Evolutionary conservation across 768 basidiomycete species (phyloP).

Genomic region (Amanita rubescens): DNA sequence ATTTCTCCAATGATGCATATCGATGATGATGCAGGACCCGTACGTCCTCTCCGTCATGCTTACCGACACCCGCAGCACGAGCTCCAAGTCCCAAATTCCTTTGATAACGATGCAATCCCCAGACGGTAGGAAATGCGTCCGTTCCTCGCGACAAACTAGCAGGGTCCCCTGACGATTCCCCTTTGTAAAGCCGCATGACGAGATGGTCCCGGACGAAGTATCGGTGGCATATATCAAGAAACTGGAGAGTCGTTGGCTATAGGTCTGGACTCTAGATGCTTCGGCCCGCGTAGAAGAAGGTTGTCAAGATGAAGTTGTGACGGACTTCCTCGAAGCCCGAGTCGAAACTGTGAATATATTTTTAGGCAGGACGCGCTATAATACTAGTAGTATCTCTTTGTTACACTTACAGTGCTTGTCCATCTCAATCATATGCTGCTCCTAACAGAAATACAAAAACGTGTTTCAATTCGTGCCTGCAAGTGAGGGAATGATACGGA

Average conservation of each 20-base stretch:
- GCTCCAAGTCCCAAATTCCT: slow-evolving; percentile 30
- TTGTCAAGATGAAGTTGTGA: background rate
- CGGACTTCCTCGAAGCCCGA: background rate
- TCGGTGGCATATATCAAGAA: slow-evolving; percentile 35
- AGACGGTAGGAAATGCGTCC: slow-evolving; percentile 32
- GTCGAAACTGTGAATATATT: no score
- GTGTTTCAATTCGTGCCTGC: no score
- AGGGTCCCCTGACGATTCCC: slow-evolving; percentile 26
- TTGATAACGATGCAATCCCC: slow-evolving; percentile 39
- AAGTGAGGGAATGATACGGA: no score
- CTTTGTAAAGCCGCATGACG: slow-evolving; percentile 18
- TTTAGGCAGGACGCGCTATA: no score
- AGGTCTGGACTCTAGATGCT: slow-evolving; percentile 53
- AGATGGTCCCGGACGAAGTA: slow-evolving; percentile 26
- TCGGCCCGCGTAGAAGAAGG: slow-evolving; percentile 25
- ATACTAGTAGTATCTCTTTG: no score
- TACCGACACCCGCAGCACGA: slow-evolving; percentile 33
- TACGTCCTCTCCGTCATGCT: slow-evolving; percentile 37
- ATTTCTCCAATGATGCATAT: slow-evolving; percentile 23
- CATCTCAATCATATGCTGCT: no score
- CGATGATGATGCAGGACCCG: slow-evolving; percentile 38
- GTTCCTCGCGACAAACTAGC: slow-evolving; percentile 36
- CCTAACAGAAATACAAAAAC: no score
- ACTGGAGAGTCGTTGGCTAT: slow-evolving; percentile 40
- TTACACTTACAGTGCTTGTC: no score